Base-by-base conservation (phyloP, 768 basidiomycete genomes). In the Hygrocybe coccinea region DNA sequence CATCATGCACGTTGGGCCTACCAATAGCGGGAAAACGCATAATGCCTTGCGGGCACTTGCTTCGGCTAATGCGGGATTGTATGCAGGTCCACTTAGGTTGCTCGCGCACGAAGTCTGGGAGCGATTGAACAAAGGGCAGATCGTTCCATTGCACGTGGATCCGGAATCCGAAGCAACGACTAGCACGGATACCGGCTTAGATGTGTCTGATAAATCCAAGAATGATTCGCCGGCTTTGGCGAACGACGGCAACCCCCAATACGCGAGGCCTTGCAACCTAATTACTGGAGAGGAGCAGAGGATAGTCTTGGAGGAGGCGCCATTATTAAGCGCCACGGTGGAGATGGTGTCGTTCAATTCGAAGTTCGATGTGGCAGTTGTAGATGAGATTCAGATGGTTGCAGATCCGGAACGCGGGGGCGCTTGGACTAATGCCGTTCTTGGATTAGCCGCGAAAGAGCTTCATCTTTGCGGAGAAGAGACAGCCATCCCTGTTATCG, bases 311-410 rank as follows among this genome's bases (percentile, higher is more conserved):
- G 74, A 75, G 1, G 62, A 75, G 6, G 84, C 84, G 0, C 69
- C 76, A 0, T 68, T 97, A 36, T 56, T 77, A n/a, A 86, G 86
- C 65, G 93, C 90, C 67, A 99, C 97, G 2, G 87, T 97, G 61
- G 97, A 99, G 76, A 99, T 98, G 95, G 68, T 89, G 34, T 74
- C 77, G 5, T 60, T 74, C 9, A 58, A 60, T 2, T 59, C 47
- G 15, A 56, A 57, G 3, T 75, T 73, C 53, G 91, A 95, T 50
- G 92, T 98, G 21, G 94, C 85, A 0, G 94, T 99, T 45, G 77
- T 99, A 44, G 97, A 97, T 68, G 95, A 98, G 74, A 97, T 99
- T 47, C 97, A 98, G 74, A 89, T 98, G 88, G 82, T 98, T 15
- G 81, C 81, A 0, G 92, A 97, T 67, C 69, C 76, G 0, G 74